Conservation (phyloP, 1,139 yeast species). For the Debaryomyces nepalensis region DNA sequence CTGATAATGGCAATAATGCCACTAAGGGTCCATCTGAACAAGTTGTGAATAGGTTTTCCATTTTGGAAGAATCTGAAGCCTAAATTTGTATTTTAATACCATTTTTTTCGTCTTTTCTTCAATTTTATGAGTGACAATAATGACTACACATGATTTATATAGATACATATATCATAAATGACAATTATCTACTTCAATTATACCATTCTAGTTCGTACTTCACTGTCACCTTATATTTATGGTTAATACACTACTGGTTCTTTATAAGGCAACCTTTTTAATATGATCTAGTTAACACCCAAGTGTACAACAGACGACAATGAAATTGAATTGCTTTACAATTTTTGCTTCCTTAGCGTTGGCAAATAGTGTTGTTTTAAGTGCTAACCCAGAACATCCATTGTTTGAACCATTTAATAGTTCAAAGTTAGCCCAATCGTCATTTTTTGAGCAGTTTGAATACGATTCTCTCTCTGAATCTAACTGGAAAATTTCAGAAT, state of each 20-base stretch:
- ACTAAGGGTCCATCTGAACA: constrained; percentile 15
- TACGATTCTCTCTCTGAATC: constrained; percentile 41
- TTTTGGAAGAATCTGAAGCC: constrained; percentile 59
- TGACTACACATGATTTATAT: neutral
- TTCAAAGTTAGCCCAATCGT: constrained; percentile 34
- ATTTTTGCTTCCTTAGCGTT: constrained; percentile 1
- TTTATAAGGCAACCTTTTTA: neutral
- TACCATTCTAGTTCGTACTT: constrained; percentile 2
- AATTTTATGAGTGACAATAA: neutral
- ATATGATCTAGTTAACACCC: neutral
- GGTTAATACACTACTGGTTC: constrained; percentile 1
- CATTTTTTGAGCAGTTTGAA: constrained; percentile 75
- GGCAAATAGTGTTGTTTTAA: neutral
- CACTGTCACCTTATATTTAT: neutral
- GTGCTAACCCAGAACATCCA: constrained; percentile 5
- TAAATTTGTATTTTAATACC: constrained; percentile 18
- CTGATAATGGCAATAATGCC: constrained; percentile 16
- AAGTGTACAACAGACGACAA: neutral
- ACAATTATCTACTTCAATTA: neutral
- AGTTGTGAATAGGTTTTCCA: constrained; percentile 47
- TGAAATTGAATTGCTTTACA: constrained; percentile 7
- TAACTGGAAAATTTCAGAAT: constrained; percentile 68
- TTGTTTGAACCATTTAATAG: constrained; percentile 37
- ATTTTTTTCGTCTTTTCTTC: neutral
- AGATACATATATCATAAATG: constrained; percentile 5